Base-by-base conservation (phyloP, 345 rosid genomes). In the Eucalyptus regnans region DNA sequence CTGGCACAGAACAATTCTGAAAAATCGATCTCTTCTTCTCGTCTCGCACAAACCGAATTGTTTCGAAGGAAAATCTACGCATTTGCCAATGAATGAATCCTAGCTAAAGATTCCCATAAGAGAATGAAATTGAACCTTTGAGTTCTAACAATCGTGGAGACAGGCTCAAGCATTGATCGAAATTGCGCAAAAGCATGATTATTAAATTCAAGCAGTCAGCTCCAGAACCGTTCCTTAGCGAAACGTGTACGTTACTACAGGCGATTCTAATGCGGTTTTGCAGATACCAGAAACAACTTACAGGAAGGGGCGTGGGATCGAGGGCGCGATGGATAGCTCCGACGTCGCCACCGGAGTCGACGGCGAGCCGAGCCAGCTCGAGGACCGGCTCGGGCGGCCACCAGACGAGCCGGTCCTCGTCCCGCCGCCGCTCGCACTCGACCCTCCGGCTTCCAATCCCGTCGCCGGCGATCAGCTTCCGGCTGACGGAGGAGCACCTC, bases 291-390 rank as follows among this genome's bases (percentile, higher is more conserved):
- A 18, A 60, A 11, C 1, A 64, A 90, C 96, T 90, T 64, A 97
- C 99, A 62, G 93, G 93, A 64, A 96, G n/a, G 60, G 93, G 88
- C 7, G 95, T 91, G 54, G 99, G 97, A 91, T 97, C 97, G 50
- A 97, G 93, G 46, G 96, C 88, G 48, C 95, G 92, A 86, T 96
- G 91, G 87, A 97, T 93, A 23, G 95, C 93, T 87, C 89, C 95
- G 6, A 96, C 97, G 87, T 96, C 97, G 4, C 99, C 99, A 6
- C 97, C 96, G 64, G 99, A 96, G 88, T 96, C 99, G n/a, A 96
- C 89, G 79, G 98, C 96, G 33, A 97, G 97, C 56, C 99, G 96
- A 90, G 99, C 99, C 66, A 96, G 92, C 71, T 97, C 98, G 8
- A 96, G 96, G 83, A 97, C 92, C 68, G 98, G 91, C 90, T 94